Evolutionary conservation across 2,329 filamentous ascomycete genomes (phyloP).

Genomic region (Alternaria panax): DNA sequence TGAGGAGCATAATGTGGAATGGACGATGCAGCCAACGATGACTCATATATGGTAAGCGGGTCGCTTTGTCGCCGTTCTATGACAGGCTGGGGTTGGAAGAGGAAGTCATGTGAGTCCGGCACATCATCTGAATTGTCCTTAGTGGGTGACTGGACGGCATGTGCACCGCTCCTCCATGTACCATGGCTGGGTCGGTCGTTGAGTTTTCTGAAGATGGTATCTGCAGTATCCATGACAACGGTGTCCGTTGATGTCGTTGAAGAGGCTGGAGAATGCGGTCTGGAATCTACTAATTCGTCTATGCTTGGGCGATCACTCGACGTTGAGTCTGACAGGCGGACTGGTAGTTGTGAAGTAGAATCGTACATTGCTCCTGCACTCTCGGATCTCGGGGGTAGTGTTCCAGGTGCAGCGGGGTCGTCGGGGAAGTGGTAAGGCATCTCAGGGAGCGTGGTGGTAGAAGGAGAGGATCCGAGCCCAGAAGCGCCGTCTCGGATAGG

Average conservation of each 20-base stretch:
- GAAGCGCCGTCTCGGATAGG: conserved; percentile 10
- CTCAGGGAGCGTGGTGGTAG: conserved; percentile 34
- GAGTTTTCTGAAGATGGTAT: conserved; percentile 38
- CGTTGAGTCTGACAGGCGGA: conserved; percentile 10
- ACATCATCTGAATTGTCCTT: conserved; percentile 20
- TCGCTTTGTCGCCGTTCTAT: conserved; percentile 16
- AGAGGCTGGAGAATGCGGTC: conserved; percentile 33
- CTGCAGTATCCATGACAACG: conserved; percentile 34
- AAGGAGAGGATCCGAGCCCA: conserved; percentile 24
- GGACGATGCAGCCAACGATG: conserved; percentile 13
- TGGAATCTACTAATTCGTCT: conserved; percentile 14
- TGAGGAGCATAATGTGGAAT: conserved; percentile 25
- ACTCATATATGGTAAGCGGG: conserved; percentile 16
- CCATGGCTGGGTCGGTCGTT: conserved; percentile 30
- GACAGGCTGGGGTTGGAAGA: conserved; percentile 28
- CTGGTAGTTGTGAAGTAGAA: conserved; percentile 9
- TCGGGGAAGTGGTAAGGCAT: conserved; percentile 40
- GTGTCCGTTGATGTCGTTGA: conserved; percentile 31
- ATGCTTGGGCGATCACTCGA: conserved; percentile 14
- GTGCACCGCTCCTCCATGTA: conserved; percentile 24
- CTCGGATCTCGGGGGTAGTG: conserved; percentile 16
- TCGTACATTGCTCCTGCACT: conserved; percentile 1
- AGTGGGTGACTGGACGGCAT: conserved; percentile 19
- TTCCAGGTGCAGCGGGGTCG: conserved; percentile 23
- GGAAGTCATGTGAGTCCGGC: conserved; percentile 39